A percentile compares a stretch with the other conserved stretches of the same genome.
Evolutionary conservation across 495 filamentous ascomycete genomes (phyloP).

Genomic region (Symbiotaphrina buchneri): DNA sequence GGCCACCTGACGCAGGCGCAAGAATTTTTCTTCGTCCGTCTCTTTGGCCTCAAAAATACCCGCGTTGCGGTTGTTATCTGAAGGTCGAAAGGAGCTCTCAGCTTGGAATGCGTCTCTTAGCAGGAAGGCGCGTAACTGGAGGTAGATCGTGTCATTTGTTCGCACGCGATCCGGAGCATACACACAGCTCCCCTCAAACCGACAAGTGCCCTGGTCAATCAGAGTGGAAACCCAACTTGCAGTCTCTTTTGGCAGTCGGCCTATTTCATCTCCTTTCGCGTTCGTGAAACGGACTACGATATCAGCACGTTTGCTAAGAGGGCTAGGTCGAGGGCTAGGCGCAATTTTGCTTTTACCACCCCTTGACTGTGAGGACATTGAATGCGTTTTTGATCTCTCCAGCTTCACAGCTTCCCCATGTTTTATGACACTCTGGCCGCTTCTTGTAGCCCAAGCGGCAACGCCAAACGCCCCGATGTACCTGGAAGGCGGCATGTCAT

Average conservation of each 20-base stretch:
- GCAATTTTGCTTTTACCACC: conserved; percentile 23
- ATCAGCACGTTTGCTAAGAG: conserved; percentile 35
- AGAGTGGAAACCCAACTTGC: conserved; percentile 89
- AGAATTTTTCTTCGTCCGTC: conserved; percentile 57
- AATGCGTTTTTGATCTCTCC: conserved; percentile 59
- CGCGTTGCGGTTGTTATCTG: conserved; percentile 47
- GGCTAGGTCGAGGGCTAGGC: conserved; percentile 9
- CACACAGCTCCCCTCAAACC: conserved; percentile 75
- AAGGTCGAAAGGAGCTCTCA: conserved; percentile 25
- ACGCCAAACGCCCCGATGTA: conserved; percentile 89
- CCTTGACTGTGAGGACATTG: conserved; percentile 23
- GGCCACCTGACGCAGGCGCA: conserved; percentile 71
- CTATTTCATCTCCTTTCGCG: conserved; percentile 54
- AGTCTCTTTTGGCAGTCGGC: conserved; percentile 68
- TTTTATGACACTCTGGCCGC: conserved; percentile 45
- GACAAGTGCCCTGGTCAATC: conserved; percentile 78
- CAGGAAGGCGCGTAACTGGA: conserved; percentile 67
- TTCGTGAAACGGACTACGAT: conserved; percentile 91
- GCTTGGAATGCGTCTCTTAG: conserved; percentile 49
- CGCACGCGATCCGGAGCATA: conserved; percentile 65
- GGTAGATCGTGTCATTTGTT: conserved; percentile 79
- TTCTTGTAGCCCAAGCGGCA: conserved; percentile 79
- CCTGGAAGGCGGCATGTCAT: conserved; percentile 32
- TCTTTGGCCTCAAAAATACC: conserved; percentile 65
- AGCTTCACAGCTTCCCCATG: conserved; percentile 66